A percentile compares a stretch with the other conserved stretches of the same genome.
Evolutionary conservation across 495 filamentous ascomycete species (phyloP).

Genomic region (Alectoria sarmentosa): DNA sequence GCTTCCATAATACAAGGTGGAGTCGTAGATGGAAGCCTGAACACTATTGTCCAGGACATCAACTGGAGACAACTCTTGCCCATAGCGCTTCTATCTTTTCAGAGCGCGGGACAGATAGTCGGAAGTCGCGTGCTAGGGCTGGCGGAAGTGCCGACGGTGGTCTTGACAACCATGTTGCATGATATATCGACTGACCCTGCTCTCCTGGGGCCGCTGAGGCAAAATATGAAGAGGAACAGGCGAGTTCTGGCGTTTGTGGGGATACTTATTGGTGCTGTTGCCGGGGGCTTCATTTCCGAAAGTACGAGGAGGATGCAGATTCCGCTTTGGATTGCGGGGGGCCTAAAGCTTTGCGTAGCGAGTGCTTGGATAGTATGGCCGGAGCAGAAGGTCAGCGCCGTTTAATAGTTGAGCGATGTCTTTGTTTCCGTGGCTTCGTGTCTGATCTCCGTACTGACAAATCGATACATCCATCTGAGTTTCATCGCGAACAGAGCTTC

Average conservation of each 20-base stretch:
- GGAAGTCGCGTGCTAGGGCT: constrained; percentile 55
- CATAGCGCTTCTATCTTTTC: constrained; percentile 60
- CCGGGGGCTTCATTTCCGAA: constrained; percentile 51
- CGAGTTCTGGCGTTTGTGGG: constrained; percentile 51
- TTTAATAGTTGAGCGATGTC: neutral
- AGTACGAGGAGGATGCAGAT: constrained; percentile 43
- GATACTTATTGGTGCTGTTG: constrained; percentile 55
- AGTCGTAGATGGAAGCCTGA: constrained; percentile 32
- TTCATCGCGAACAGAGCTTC: too few relatives aligned
- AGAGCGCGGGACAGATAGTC: constrained; percentile 63
- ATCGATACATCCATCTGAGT: too few relatives aligned
- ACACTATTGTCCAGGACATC: constrained; percentile 32
- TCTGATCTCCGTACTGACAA: too few relatives aligned
- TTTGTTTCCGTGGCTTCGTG: too few relatives aligned
- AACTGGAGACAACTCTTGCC: constrained; percentile 41
- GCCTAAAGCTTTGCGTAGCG: constrained; percentile 45
- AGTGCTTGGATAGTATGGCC: constrained; percentile 41
- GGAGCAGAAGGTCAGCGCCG: constrained; percentile 10
- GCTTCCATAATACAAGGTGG: constrained; percentile 48
- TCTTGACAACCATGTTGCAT: constrained; percentile 64
- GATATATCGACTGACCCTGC: constrained; percentile 58
- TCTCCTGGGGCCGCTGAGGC: constrained; percentile 36
- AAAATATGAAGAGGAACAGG: constrained; percentile 59
- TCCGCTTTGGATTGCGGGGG: constrained; percentile 53
- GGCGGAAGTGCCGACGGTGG: constrained; percentile 65